Evolutionary conservation across 2,329 filamentous ascomycete genomes (phyloP), one percentile per base, ranked within the genome.

Genomic region (Aureobasidium leucospermi): DNA sequence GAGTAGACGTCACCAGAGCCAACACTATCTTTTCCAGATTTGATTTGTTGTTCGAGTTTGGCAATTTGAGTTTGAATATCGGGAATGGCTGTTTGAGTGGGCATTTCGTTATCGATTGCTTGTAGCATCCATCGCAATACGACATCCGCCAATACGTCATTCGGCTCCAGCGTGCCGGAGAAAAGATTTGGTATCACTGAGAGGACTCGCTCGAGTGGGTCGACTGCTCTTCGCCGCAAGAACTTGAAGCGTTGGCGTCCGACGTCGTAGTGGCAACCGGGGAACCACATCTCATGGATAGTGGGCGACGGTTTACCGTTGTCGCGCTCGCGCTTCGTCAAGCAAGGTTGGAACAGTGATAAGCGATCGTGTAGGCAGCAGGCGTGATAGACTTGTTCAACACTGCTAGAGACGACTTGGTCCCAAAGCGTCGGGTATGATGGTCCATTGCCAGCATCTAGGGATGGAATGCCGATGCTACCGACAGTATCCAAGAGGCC

Each of bases 351-450:
- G 48, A 73, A 72, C 4, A 66, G 63, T 67, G 70, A 73, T 0
- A 72, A 60, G 0, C 71, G 66, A 48, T 73, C 71, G 51, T 73
- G 70, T 6, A 73, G 60, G 19, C 65, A 65, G 1, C 65, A 65
- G 0, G 70, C 70, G 32, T 73, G 71, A 29, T 68, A 71, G 11
- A 71, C 67, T 11, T 68, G 59, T n/a, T 71, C 67, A 2, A 73
- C 70, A 2, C 65, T 67, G 3, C 65, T 67, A 2, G 65, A 67
- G n/a, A 71, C 64, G 4, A 67, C 63, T 55, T 71, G 69, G 32
- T 72, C 70, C 63, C 70, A 71, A 55, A 73, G 71, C 2, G 70
- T 69, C 4, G 68, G 67, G 67, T 70, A 73, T 28, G 70, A 69
- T 28, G 72, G 66, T 5, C 71, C 71, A 11, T 71, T 64, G 0